Evolutionary conservation across 345 rosid genomes (phyloP).

Genomic region (Rubroshorea leprosula): DNA sequence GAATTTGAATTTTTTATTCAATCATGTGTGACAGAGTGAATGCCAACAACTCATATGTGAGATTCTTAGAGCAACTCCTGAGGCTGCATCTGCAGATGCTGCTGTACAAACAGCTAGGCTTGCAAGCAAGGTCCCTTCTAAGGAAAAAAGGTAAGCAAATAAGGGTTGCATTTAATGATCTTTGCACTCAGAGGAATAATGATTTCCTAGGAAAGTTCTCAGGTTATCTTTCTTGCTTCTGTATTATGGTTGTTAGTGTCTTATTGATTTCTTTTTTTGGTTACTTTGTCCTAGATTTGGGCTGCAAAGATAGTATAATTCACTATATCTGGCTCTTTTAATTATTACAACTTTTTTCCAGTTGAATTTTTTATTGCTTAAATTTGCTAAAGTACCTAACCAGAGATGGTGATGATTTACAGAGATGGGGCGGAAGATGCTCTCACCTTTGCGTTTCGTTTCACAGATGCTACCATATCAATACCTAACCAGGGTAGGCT

Average conservation of each 20-base stretch:
- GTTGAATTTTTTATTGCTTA: background rate
- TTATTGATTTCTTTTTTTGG: no score
- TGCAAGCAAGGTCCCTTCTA: constrained; percentile 71
- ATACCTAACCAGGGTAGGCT: constrained; percentile 83
- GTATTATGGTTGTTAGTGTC: background rate
- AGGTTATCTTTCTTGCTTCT: background rate
- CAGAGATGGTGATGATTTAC: constrained; percentile 29
- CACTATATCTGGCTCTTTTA: no score
- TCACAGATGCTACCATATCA: constrained; percentile 76
- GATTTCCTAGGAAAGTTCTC: background rate
- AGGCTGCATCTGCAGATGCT: constrained; percentile 97
- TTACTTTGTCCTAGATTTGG: no score
- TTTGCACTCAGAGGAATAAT: background rate
- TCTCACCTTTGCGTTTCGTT: constrained; percentile 89
- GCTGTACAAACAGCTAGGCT: constrained; percentile 96
- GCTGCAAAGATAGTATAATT: no score
- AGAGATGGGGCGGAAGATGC: constrained; percentile 94
- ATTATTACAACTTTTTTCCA: background rate
- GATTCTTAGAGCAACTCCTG: constrained; percentile 97
- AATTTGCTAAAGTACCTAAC: background rate
- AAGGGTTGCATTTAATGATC: background rate
- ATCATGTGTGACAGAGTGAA: constrained; percentile 64
- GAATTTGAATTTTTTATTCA: constrained; percentile 12
- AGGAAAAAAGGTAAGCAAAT: constrained; percentile 68
- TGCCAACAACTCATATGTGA: constrained; percentile 99